phyloP scores from a whole-genome alignment of 192 early-diverging fungal genomes.

The Coemansia sp. region DNA sequence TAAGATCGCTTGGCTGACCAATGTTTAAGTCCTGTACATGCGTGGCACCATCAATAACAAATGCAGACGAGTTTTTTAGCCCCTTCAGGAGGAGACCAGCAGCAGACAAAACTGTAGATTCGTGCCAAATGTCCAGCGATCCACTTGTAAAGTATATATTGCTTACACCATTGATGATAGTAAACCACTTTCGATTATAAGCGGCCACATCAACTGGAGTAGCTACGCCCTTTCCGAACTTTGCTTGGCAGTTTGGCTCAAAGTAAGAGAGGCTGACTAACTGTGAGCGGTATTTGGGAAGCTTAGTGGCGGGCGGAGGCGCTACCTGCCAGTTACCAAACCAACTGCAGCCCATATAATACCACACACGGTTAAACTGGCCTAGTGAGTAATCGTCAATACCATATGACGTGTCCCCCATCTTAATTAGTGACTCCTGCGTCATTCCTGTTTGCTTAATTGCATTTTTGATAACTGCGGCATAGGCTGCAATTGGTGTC shows the following conservation, averaged over 20 bases:
- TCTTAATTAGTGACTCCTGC: constrained; percentile 21
- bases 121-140: constrained; percentile 61
- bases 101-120: constrained; percentile 44
- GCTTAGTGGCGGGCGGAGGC: constrained; percentile 18
- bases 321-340: constrained; percentile 63
- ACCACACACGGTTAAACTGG: constrained; percentile 50
- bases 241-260: constrained; percentile 35
- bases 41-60: constrained; percentile 33
- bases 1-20: constrained; percentile 16
- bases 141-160: constrained; percentile 63
- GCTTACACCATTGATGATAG: constrained; percentile 20
- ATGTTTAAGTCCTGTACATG: constrained; percentile 36
- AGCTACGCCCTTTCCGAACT: constrained; percentile 29
- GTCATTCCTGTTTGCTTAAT: constrained; percentile 20
- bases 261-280: constrained; percentile 47
- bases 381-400: constrained; percentile 35
- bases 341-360: constrained; percentile 66
- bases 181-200: constrained; percentile 38
- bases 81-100: constrained; percentile 12
- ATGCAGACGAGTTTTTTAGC: constrained; percentile 5
- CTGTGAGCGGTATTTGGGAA: constrained; percentile 40
- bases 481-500: constrained; percentile 18
- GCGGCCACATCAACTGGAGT: constrained; percentile 34
- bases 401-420: constrained; percentile 36
- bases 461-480: constrained; percentile 22